Evolutionary conservation across 345 rosid genomes (phyloP).

Genomic region (Eucalyptus camaldulensis): DNA sequence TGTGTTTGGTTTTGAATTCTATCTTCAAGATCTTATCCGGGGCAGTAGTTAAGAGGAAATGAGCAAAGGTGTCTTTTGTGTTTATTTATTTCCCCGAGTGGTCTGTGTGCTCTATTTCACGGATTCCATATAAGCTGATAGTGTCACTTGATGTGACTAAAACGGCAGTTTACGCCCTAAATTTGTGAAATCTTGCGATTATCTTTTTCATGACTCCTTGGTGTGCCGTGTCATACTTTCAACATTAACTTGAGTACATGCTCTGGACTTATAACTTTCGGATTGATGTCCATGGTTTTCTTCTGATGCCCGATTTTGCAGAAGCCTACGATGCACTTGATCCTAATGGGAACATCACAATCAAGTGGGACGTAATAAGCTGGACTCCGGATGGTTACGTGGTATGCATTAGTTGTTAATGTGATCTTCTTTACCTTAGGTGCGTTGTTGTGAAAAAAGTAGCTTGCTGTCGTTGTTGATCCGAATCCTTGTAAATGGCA

Average conservation of each 20-base stretch:
- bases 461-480: not conserved
- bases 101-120: not conserved
- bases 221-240: not conserved
- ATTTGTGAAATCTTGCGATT: not conserved
- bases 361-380: slow-evolving; percentile 39
- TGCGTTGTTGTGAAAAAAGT: not conserved
- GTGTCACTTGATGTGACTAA: not conserved
- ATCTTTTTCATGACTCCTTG: not conserved
- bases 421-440: not conserved
- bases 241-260: not conserved
- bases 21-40: not conserved
- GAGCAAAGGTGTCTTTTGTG: not conserved
- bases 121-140: not conserved
- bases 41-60: not conserved
- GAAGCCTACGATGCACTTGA: slow-evolving; percentile 35
- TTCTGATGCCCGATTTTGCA: not conserved
- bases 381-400: slow-evolving; percentile 45
- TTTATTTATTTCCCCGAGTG: not conserved
- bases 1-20: not conserved
- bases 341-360: slow-evolving; percentile 32
- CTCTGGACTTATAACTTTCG: not conserved
- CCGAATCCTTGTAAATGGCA: not conserved
- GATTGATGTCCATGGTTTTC: not conserved
- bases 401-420: slow-evolving; percentile 6
- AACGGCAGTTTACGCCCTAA: not conserved